phyloP scores from a whole-genome alignment of 129 eudicot species.

The Tagetes erecta region DNA sequence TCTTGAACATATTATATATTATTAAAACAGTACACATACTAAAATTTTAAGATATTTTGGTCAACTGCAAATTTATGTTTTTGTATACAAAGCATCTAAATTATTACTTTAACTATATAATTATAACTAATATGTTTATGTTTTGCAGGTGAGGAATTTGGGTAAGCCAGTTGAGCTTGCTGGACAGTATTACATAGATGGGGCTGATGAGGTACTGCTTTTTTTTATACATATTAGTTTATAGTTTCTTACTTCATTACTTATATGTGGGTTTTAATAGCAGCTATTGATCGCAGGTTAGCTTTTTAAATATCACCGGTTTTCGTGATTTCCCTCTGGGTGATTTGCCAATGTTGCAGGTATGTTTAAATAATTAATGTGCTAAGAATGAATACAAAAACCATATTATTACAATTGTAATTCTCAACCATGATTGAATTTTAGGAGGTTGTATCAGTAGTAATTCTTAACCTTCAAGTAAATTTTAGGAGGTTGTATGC shows the following conservation, averaged over 20 bases:
- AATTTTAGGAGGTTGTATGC: neutral
- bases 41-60: neutral
- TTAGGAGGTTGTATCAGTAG: neutral
- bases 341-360: constrained; percentile 97
- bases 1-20: neutral
- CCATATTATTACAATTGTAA: neutral
- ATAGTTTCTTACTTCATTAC: neutral
- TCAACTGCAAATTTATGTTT: constrained; percentile 23
- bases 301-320: constrained; percentile 90
- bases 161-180: constrained; percentile 99
- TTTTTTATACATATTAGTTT: constrained; percentile 7
- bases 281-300: constrained; percentile 54
- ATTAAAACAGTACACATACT: neutral
- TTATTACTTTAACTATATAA: too few species aligned
- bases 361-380: constrained; percentile 29
- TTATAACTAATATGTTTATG: neutral
- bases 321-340: constrained; percentile 97
- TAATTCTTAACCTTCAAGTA: neutral
- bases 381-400: neutral
- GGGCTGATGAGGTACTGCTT: constrained; percentile 90
- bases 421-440: neutral
- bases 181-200: constrained; percentile 88
- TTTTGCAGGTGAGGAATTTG: constrained; percentile 85
- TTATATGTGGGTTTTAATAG: constrained; percentile 7
- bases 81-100: neutral